Evolutionary conservation across 2,329 filamentous ascomycete species (phyloP), one percentile per base, ranked within the genome.

Genomic region (Talaromyces atroroseus): DNA sequence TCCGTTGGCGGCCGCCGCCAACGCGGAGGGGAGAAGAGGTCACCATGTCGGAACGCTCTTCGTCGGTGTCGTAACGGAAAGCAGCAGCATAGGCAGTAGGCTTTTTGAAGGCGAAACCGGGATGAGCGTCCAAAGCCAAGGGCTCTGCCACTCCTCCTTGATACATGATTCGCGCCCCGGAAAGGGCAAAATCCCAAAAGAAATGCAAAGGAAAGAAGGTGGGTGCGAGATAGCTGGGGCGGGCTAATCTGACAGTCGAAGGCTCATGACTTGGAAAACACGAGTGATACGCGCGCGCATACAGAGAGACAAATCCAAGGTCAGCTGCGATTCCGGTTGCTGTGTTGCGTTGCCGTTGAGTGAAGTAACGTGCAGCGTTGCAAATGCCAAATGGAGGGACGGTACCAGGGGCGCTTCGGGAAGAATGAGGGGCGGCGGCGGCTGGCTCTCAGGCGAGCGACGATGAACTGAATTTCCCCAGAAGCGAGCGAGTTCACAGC

Each of bases 11-110:
- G 57, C 65, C 65, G 59, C 65, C 65, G 59, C 62, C 65, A 58
- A 46, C 38, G 49, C 64, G 65, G 52, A 65, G 60, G 53, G 61
- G 58, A 54, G 64, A 63, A 57, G 66, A 66, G 44, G 51, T 47
- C 50, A 66, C 63, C 58, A 66, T 68, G 48, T 66, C 64, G 50
- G 64, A 60, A 60, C 68, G 69, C 58, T 58, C 56, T 34, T 58
- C 38, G 36, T 58, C 56, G 38, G 56, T 49, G 18, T 54, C 52
- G 56, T 73, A 76, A 58, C 76, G 73, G 60, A 76, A 72, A 59
- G 75, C 67, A 59, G 73, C 71, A 59, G 71, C 66, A 63, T 75
- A 69, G 26, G 70, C 64, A 52, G 49, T 46, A 24, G 66, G 66
- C 38, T 66, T 64, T 61, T 74, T 74, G 58, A 66, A 65, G 61